These are phyloP conservation scores for Patellifolia procumbens DNA, from an alignment of 179 eudicot genomes.

Conservation along the genomic window DNA sequence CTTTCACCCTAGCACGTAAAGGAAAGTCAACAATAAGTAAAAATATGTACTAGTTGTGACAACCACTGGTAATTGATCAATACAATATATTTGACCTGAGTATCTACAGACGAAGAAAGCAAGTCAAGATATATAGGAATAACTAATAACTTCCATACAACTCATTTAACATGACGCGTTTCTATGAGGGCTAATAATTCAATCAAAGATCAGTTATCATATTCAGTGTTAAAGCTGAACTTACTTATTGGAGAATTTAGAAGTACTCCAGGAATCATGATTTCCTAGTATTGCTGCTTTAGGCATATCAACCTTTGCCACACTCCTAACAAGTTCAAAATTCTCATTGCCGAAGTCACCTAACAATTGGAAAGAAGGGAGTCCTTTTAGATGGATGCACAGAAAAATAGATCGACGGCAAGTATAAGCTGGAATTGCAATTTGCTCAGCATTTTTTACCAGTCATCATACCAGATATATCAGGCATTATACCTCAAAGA, in stretches of 20 bases:
- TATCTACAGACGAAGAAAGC: too few relatives aligned
- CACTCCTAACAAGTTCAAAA: slow-evolving; percentile 71
- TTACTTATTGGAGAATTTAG: slow-evolving; percentile 54
- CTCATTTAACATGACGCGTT: background rate
- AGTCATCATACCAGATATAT: background rate
- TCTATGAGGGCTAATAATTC: background rate
- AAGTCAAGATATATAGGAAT: too few relatives aligned
- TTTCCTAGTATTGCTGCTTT: slow-evolving; percentile 92
- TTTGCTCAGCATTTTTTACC: background rate
- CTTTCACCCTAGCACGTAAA: slow-evolving; percentile 62
- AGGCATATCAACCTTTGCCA: slow-evolving; percentile 55
- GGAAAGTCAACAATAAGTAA: slow-evolving; percentile 13
- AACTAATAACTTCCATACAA: too few relatives aligned
- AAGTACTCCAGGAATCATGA: slow-evolving; percentile 86
- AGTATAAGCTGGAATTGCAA: background rate
- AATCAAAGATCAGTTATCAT: too few relatives aligned
- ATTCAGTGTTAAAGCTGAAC: background rate
- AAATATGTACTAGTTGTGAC: background rate
- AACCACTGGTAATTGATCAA: background rate
- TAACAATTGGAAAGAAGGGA: slow-evolving; percentile 28
- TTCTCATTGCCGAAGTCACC: slow-evolving; percentile 96
- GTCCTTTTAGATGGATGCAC: too few relatives aligned
- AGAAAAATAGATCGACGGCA: background rate
- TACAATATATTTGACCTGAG: too few relatives aligned
- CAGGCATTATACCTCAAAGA: background rate